phyloP scores from a whole-genome alignment of 805 yeast genomes.

The Jamesozyma piceae region DNA sequence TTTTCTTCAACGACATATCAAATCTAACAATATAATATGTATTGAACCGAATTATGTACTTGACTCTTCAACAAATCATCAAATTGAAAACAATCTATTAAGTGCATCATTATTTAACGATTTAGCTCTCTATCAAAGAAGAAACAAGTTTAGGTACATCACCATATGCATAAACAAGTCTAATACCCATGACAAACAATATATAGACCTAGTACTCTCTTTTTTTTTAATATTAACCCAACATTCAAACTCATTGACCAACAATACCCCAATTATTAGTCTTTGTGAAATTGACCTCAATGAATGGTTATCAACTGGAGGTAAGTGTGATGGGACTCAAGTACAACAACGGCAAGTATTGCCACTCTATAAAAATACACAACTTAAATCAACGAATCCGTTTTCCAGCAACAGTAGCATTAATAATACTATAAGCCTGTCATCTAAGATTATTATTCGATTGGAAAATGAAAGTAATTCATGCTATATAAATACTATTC shows the following conservation, averaged over 20 bases:
- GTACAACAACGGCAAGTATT: neutral
- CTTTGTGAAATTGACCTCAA: neutral
- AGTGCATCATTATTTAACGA: conserved; percentile 10
- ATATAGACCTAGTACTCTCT: neutral
- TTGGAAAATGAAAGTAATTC: conserved; percentile 78
- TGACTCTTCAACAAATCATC: neutral
- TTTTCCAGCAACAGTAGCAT: neutral
- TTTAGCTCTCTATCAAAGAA: neutral
- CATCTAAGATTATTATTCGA: conserved; percentile 54
- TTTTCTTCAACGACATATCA: neutral
- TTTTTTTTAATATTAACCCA: neutral
- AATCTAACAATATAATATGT: neutral
- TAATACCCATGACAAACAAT: neutral
- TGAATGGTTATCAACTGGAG: neutral
- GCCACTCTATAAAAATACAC: neutral
- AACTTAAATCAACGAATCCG: neutral
- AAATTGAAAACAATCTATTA: neutral
- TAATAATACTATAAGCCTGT: no score
- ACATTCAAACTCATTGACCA: neutral
- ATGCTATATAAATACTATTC: conserved; percentile 82
- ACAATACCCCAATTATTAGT: neutral
- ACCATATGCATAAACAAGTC: neutral
- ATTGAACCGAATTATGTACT: neutral
- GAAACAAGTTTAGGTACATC: neutral
- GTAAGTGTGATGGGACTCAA: neutral